Evolutionary conservation across 2,329 filamentous ascomycete species (phyloP).

Genomic region (Ilyonectria sp.): DNA sequence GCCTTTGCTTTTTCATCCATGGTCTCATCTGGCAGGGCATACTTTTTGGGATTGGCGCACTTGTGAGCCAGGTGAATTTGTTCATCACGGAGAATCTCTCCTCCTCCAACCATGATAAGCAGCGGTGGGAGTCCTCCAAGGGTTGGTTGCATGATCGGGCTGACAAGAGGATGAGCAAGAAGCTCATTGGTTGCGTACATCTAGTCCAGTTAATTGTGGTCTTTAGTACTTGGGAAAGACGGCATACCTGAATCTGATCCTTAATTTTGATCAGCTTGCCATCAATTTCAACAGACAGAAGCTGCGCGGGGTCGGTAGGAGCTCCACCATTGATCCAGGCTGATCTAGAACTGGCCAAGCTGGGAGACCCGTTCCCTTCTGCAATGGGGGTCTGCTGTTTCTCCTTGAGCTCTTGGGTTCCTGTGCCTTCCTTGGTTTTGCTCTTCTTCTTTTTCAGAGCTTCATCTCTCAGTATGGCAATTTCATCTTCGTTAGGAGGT

Average conservation of each 20-base stretch:
- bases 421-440: slow-evolving; percentile 38
- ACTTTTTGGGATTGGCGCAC: slow-evolving; percentile 85
- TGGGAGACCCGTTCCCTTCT: slow-evolving; percentile 39
- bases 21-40: slow-evolving; percentile 76
- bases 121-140: slow-evolving; percentile 92
- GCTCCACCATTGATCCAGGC: slow-evolving; percentile 49
- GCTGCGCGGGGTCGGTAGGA: slow-evolving; percentile 49
- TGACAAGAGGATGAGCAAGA: slow-evolving; percentile 89
- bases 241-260: slow-evolving; percentile 88
- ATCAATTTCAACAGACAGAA: slow-evolving; percentile 78
- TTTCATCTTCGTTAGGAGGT: slow-evolving; percentile 86
- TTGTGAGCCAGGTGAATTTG: slow-evolving; percentile 97
- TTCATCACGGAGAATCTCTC: slow-evolving; percentile 91
- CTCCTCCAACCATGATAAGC: slow-evolving; percentile 88
- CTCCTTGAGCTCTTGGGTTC: slow-evolving; percentile 45
- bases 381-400: slow-evolving; percentile 55
- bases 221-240: background rate
- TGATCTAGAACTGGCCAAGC: slow-evolving; percentile 37
- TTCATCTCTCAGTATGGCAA: slow-evolving; percentile 67
- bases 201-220: slow-evolving; percentile 56
- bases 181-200: slow-evolving; percentile 88
- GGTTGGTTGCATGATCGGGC: slow-evolving; percentile 88
- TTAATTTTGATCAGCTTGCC: slow-evolving; percentile 81
- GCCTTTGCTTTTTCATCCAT: slow-evolving; percentile 75
- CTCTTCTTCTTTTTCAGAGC: slow-evolving; percentile 59